Evolutionary conservation across 768 basidiomycete genomes (phyloP), one percentile per base, ranked within the genome.

Genomic region (Tricholoma sp.): DNA sequence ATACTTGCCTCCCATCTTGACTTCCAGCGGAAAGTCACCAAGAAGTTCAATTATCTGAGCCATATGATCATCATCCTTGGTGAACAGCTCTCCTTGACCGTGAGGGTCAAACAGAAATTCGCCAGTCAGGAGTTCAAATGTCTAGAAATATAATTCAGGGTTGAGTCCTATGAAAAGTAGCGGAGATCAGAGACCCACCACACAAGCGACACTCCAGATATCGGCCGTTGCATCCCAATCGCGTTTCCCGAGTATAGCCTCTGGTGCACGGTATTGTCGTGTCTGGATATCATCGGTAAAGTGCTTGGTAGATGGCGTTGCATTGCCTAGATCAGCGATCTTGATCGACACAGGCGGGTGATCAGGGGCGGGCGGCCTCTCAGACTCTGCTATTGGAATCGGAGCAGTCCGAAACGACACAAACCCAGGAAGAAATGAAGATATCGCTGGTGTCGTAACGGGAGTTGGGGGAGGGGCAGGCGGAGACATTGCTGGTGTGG

Each of bases 221-320:
- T 97, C 94, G 45, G 83, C 92, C 55, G 87, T 83, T 35, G 83
- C 77, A 62, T 86, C 91, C 94, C 94, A 97, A 63, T 91, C 89
- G 34, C 81, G 82, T 55, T 86, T 83, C 16, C 94, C 94, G 16
- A 95, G 75, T 63, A 97, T 94, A 54, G 92, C 94, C 71, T 97
- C 94, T n/a, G 94, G 94, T 24, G 90, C 83, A 59, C 94, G 88
- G 69, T 97, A 97, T 68, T 96, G 94, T 43, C 94, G 83, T n/a
- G 94, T 97, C 74, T 96, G 94, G 62, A 95, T 96, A 67, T 94
- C 94, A 66, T 95, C 94, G 8, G 94, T 96, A 69, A 84, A 97
- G 69, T 96, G 93, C 64, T 86, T 85, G 62, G 76, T 86, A n/a
- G 90, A 86, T 14, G 92, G 94, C 34, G 94, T 94, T 22, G 94